Evolutionary conservation across 352 stramenopile genomes (phyloP), one percentile per base, ranked within the genome.

Genomic region (Phytophthora palmivora): DNA sequence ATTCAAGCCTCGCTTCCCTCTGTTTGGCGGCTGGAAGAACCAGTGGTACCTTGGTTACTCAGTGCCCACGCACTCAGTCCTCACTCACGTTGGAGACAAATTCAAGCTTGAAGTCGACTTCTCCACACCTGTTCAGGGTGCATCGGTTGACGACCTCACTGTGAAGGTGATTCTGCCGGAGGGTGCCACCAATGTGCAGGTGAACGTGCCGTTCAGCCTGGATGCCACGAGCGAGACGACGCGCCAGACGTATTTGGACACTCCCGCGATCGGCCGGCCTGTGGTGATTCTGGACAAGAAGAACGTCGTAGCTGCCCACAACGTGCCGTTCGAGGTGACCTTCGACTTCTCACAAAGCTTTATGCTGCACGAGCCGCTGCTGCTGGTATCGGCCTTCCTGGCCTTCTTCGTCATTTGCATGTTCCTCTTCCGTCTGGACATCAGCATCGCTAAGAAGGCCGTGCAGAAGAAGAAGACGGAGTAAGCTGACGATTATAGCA

Each of bases 1-100:
- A 53, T 88, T 97, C 53, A 82, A 92, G 62, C 80, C 87, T 30
- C 86, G 89, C 16, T 97, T 95, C 67, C 89, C 89, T 37, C 63
- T 97, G 42, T 96, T 97, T 52, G 89, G 89, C 42, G 89, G 89
- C 48, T 97, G 89, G 89, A 94, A 95, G 75, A 94, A 69, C 34
- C 84, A 96, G 67, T 97, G 80, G 68, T 97, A 97, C 72, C 47
- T 97, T 11, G 89, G 89, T 32, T 95, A 97, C 75, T 91, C 83
- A 36, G 80, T 96, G 39, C 88, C 88, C 8, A 94, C 87, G 39
- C 73, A 92, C 67, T 84, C 87, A 30, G 85, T 94, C 34, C 68
- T 97, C 12, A 74, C 76, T 41, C 87, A 82, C 58, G 37, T 70
- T 6, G 80, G 83, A 51, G 63, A 87, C 60, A 72, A 71, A 38